Percentiles rank a stretch among this genome's conserved stretches.
Conservation (phyloP, 257 asterid genomes). For the Nemophila menziesii region DNA sequence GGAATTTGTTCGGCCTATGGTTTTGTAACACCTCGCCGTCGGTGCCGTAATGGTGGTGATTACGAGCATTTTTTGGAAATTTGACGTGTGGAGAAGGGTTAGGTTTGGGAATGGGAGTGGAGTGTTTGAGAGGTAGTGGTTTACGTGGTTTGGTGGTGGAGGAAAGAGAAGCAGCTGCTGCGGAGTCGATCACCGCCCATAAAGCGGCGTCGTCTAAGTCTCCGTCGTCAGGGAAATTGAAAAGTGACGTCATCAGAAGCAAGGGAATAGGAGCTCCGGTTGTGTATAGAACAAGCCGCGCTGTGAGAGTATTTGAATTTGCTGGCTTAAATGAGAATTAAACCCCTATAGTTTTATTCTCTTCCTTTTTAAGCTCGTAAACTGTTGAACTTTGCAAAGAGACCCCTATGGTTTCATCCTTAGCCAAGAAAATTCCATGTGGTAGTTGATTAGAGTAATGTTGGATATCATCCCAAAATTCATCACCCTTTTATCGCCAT, state of each 20-base stretch:
- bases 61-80: slow-evolving; percentile 18
- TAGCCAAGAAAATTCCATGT: too few species aligned
- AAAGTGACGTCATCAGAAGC: slow-evolving; percentile 28
- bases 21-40: slow-evolving; percentile 52
- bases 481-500: too few species aligned
- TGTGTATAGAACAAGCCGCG: slow-evolving; percentile 2
- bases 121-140: slow-evolving; percentile 27
- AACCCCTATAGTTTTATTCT: background rate
- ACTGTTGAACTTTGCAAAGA: background rate
- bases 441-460: too few species aligned
- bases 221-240: slow-evolving; percentile 35
- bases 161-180: slow-evolving; percentile 63
- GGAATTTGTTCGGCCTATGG: slow-evolving; percentile 42
- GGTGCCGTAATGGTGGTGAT: slow-evolving; percentile 17
- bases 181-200: slow-evolving; percentile 96
- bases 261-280: background rate
- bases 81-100: slow-evolving; percentile 44
- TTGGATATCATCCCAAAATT: too few species aligned
- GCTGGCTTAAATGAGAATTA: too few species aligned
- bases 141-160: slow-evolving; percentile 27
- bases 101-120: slow-evolving; percentile 53
- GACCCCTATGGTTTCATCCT: background rate
- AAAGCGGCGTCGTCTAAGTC: slow-evolving; percentile 89
- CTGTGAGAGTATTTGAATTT: slow-evolving; percentile 1
- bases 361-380: background rate